Evolutionary conservation across 2,329 filamentous ascomycete species (phyloP).

Genomic region (Ceratocystis destructans): DNA sequence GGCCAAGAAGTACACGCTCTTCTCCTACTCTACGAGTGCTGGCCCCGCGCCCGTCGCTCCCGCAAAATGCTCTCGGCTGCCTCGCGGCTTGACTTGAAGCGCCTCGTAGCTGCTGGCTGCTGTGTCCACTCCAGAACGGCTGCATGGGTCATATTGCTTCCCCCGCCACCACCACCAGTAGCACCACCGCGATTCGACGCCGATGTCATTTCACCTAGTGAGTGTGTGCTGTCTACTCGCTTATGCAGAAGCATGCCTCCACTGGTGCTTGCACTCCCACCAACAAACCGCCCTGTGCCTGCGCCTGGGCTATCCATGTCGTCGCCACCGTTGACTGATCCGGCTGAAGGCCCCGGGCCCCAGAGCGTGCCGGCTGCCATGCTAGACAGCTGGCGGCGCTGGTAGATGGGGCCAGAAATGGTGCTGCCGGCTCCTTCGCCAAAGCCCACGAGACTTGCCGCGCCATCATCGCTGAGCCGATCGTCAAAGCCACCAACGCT

Average conservation of each 20-base stretch:
- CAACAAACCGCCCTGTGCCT: background rate
- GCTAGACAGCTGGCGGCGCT: slow-evolving; percentile 30
- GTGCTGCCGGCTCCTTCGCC: slow-evolving; percentile 83
- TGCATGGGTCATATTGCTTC: slow-evolving; percentile 12
- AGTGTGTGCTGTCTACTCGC: slow-evolving; percentile 14
- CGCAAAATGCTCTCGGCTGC: slow-evolving; percentile 18
- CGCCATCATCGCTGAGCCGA: slow-evolving; percentile 74
- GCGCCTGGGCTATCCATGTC: slow-evolving; percentile 7
- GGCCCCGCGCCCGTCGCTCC: slow-evolving; percentile 11
- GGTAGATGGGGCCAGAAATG: slow-evolving; percentile 63
- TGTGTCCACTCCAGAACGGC: slow-evolving; percentile 17
- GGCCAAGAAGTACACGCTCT: no score
- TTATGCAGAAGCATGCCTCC: slow-evolving; percentile 7
- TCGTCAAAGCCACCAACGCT: slow-evolving; percentile 44
- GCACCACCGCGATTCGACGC: background rate
- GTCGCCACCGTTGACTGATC: slow-evolving; percentile 8
- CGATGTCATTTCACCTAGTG: slow-evolving; percentile 12
- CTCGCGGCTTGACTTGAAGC: slow-evolving; percentile 17
- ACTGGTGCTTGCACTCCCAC: background rate
- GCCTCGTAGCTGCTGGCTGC: slow-evolving; percentile 16
- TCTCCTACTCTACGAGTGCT: background rate
- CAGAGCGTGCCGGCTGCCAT: slow-evolving; percentile 7
- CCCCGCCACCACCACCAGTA: background rate
- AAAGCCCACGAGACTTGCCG: slow-evolving; percentile 75
- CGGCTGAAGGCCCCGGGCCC: background rate